A percentile compares a stretch with the other conserved stretches of the same genome.
Evolutionary conservation across 352 stramenopile genomes (phyloP).

Genomic region (Plasmopara viticola): DNA sequence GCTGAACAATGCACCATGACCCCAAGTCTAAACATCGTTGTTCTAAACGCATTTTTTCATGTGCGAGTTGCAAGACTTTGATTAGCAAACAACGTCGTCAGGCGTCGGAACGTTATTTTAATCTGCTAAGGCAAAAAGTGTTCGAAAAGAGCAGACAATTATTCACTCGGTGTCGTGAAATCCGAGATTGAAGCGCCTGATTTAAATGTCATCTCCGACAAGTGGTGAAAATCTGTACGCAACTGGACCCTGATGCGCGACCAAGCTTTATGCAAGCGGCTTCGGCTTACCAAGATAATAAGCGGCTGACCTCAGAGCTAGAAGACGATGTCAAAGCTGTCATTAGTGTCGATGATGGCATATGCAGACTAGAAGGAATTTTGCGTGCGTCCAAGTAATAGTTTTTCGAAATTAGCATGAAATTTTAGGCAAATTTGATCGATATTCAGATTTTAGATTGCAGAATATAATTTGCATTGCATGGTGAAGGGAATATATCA

Average conservation of each 20-base stretch:
- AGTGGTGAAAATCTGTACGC: conserved; percentile 48
- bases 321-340: conserved; percentile 20
- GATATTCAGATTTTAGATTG: too few relatives aligned
- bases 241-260: conserved; percentile 52
- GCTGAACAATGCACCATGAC: conserved; percentile 57
- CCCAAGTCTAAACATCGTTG: conserved; percentile 85
- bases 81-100: conserved; percentile 76
- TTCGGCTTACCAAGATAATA: conserved; percentile 68
- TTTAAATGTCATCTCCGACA: conserved; percentile 39
- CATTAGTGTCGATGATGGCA: conserved; percentile 14
- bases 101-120: conserved; percentile 80
- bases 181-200: conserved; percentile 65
- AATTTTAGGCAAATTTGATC: too few relatives aligned
- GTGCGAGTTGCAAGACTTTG: conserved; percentile 65
- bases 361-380: not conserved
- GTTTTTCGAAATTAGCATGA: too few relatives aligned
- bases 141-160: conserved; percentile 84
- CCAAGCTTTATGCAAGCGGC: conserved; percentile 67
- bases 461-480: too few relatives aligned
- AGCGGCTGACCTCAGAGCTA: conserved; percentile 34
- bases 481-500: too few relatives aligned
- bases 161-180: conserved; percentile 79
- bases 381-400: too few relatives aligned
- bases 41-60: conserved; percentile 57
- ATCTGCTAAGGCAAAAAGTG: conserved; percentile 81